phyloP scores from a whole-genome alignment of 2,329 filamentous ascomycete species.

The Coniochaeta pulveracea region DNA sequence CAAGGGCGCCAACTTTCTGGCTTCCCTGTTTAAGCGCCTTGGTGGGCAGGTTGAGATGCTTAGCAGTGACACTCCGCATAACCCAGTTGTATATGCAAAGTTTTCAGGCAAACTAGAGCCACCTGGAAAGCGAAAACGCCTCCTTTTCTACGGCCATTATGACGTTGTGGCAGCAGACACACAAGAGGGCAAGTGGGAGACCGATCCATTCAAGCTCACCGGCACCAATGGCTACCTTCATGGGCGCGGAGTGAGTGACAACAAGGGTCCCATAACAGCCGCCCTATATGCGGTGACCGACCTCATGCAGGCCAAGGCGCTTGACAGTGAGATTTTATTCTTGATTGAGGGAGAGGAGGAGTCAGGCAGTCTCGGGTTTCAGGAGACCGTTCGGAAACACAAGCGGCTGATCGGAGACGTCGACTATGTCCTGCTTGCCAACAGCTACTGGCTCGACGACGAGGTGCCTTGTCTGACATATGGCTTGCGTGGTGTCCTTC shows the following conservation, averaged over 20 bases:
- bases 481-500: slow-evolving; percentile 83
- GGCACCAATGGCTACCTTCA: slow-evolving; percentile 90
- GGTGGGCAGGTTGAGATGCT: slow-evolving; percentile 85
- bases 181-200: slow-evolving; percentile 71
- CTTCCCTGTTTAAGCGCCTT: slow-evolving; percentile 81
- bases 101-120: slow-evolving; percentile 68
- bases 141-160: slow-evolving; percentile 96
- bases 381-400: slow-evolving; percentile 66
- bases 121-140: slow-evolving; percentile 61
- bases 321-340: slow-evolving; percentile 85
- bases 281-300: slow-evolving; percentile 91
- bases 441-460: slow-evolving; percentile 98
- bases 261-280: slow-evolving; percentile 92
- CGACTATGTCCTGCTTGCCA: slow-evolving; percentile 90
- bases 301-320: slow-evolving; percentile 67
- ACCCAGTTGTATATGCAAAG: slow-evolving; percentile 86
- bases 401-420: slow-evolving; percentile 80
- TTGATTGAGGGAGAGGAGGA: slow-evolving; percentile 96
- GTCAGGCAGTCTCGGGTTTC: slow-evolving; percentile 83
- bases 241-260: slow-evolving; percentile 91
- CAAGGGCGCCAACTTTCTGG: slow-evolving; percentile 81
- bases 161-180: slow-evolving; percentile 89
- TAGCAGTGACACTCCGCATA: slow-evolving; percentile 63
- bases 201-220: slow-evolving; percentile 80
- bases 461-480: slow-evolving; percentile 93